Percentiles rank a stretch among this genome's conserved stretches.
Conservation (phyloP, 2,329 filamentous ascomycete genomes). For the Cryphonectria japonica region DNA sequence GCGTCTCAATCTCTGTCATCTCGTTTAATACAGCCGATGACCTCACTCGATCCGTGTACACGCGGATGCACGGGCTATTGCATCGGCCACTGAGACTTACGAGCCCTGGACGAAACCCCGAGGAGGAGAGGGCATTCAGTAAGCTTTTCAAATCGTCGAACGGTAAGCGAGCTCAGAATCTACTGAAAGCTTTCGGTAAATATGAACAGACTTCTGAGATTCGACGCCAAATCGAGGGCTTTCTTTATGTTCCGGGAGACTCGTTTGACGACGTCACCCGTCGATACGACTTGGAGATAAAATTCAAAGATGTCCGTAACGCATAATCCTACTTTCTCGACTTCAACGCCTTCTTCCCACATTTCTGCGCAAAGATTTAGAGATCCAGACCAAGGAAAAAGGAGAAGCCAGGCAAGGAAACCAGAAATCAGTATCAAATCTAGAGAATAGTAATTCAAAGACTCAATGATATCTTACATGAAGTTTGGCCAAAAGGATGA, state of each 20-base stretch:
- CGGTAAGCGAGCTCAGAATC: background rate
- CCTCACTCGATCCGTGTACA: background rate
- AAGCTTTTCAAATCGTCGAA: too few relatives aligned
- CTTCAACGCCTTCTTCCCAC: too few relatives aligned
- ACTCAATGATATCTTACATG: too few relatives aligned
- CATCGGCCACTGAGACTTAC: background rate
- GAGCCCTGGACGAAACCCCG: background rate
- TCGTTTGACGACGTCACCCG: background rate
- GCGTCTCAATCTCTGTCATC: background rate
- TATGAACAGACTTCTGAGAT: background rate
- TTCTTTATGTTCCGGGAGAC: background rate
- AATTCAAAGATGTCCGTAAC: background rate
- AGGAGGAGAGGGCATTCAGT: background rate
- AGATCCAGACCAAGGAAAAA: too few relatives aligned
- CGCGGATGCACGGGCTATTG: background rate
- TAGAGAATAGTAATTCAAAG: too few relatives aligned
- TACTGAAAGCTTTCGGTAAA: background rate
- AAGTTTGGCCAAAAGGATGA: too few relatives aligned
- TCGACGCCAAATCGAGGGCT: background rate
- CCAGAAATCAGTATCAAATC: too few relatives aligned
- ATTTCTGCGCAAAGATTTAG: too few relatives aligned
- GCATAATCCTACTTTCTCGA: background rate
- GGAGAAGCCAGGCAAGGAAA: too few relatives aligned
- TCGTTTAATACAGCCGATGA: fast-evolving
- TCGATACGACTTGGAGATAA: background rate